Percentiles rank a stretch among this genome's conserved stretches.
Conservation (phyloP, 495 filamentous ascomycete genomes). For the Pyrenula aspistea region DNA sequence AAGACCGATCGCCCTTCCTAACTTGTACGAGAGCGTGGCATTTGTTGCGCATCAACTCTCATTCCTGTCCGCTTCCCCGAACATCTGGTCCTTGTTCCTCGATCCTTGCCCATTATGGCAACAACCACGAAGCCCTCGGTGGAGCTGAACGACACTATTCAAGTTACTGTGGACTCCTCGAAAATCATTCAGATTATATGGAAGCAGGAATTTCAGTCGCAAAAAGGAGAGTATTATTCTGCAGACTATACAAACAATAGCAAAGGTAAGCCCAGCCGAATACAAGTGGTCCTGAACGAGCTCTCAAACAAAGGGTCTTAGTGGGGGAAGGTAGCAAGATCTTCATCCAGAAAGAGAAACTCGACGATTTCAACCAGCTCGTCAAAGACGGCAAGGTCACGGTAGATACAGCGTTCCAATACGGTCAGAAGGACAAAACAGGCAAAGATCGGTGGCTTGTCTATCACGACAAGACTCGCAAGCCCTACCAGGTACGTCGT, state of each 20-base stretch:
- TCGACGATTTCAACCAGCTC: background rate
- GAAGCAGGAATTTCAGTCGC: slow-evolving; percentile 1
- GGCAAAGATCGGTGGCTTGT: background rate
- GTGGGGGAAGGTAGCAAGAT: background rate
- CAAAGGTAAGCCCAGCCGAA: background rate
- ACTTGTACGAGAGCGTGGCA: no score
- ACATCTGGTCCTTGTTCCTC: no score
- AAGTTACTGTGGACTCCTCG: slow-evolving; percentile 4
- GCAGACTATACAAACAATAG: background rate
- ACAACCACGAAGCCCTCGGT: no score
- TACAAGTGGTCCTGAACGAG: background rate
- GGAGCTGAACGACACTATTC: slow-evolving; percentile 1
- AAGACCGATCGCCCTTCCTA: no score
- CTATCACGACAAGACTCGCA: background rate
- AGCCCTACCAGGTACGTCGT: background rate
- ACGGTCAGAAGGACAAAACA: background rate
- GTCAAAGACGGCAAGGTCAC: background rate
- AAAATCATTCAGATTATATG: slow-evolving; percentile 11
- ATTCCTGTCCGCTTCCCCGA: no score
- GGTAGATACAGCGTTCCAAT: background rate
- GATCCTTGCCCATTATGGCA: no score
- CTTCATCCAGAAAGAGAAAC: background rate
- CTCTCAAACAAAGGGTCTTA: background rate
- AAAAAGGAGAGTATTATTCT: slow-evolving; percentile 5
- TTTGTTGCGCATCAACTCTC: no score